Base-by-base conservation (phyloP, 2,329 filamentous ascomycete genomes). In the Phialophora verrucosa region DNA sequence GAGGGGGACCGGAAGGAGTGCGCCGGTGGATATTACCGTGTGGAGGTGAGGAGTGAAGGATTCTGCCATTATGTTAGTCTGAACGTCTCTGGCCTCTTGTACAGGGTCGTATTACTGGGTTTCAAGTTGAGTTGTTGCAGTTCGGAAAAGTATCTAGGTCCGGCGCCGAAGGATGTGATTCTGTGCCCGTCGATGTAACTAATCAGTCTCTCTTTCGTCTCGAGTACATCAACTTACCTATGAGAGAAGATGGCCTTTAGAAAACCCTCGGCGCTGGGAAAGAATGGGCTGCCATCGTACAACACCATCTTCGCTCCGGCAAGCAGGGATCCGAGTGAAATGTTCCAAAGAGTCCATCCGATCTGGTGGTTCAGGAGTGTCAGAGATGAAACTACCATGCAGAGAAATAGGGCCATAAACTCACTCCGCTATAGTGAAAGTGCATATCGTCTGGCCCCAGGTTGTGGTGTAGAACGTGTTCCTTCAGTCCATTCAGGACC, bases 231-330 rank as follows among this genome's bases (percentile, higher is more conserved):
- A 27, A 44, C 27, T 55, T 29, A 49, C 44, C 78, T 1, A 87
- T 79, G 7, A 20, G 20, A 14, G 31, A 59, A 58, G 1, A 59
- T 14, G 10, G 38, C 78, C 1, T 88, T 79, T 8, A 85, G 78
- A 71, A 92, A 87, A 1, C 85, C 82, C 20, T 80, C 83, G 0
- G 87, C 79, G 67, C 91, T 87, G 0, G 91, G 91, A 51, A 87
- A 79, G 76, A 95, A 92, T 0, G 92, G 92, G 5, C 88, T 92
- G 2, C 91, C 92, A 74, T 96, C 92, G 75, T 95, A 95, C 14
- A 94, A 80, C 0, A 95, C 77, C 0, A 84, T 80, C 3, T 85
- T 83, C 0, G 83, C 81, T 5, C 91, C 90, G 42, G 82, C 78
- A 0, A 89, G 72, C 4, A 93, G 80, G 4, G 82, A 80, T 14